Base-by-base conservation (phyloP, 169 alveolate species). In the Eimeria necatrix region DNA sequence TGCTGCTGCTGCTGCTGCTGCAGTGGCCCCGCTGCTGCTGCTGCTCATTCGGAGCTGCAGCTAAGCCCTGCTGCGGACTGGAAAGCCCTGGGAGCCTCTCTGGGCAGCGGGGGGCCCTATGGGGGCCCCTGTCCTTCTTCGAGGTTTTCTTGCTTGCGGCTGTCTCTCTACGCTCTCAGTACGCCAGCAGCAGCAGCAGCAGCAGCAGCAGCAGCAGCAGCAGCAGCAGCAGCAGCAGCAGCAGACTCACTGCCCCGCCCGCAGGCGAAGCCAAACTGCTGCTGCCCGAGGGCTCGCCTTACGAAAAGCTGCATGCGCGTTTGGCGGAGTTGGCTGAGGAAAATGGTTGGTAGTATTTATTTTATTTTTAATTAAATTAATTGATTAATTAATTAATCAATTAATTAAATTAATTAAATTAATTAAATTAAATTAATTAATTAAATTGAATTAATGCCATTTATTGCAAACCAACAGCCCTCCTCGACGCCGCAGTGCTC, bases 131-230 rank as follows among this genome's bases (percentile, higher is more conserved):
- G 94, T 73, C 94, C 94, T 2, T 52, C 41, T 8, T 71, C 83
- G 22, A 61, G n/a, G 20, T 49, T 46, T 16, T 2, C 94, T 16
- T 90, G 94, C 53, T n/a, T 90, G 51, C 83, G 83, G 18, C 4
- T 90, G 10, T 73, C 94, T 46, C 71, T 90, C 18, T 90, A 74
- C 48, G 94, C 94, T 9, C 8, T 90, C n/a, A 32, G 94, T 90
- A 49, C 0, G 80, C 14, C 5, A 53, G 61, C 6, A 53, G 14
- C 49, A 59, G 14, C 48, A 0, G 4, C 59, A 73, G 4, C 22
- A 18, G 20, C 53, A 41, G 16, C 84, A 18, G 9, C 56, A 8
- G 20, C 4, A 4, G 59, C 16, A 6, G 52, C 59, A 24, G 48
- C 48, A 24, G 22, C 49, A 24, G 49, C 61, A 8, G 61, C 61